Evolutionary conservation across 176 grass and related monocot genomes (phyloP).

Genomic region (Carex pumila): DNA sequence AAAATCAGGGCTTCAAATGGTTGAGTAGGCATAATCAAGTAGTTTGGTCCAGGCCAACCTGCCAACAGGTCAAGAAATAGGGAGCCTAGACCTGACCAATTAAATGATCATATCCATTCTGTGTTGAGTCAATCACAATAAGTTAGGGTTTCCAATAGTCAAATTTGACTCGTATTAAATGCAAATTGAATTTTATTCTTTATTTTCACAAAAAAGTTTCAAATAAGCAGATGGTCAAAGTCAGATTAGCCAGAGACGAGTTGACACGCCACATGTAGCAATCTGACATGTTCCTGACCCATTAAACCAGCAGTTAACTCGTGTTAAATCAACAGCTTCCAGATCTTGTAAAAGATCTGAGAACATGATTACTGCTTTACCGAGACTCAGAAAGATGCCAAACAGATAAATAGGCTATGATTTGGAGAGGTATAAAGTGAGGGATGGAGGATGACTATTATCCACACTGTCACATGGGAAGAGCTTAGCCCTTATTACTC

Average conservation of each 20-base stretch:
- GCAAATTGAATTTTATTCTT: neutral
- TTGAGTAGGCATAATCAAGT: neutral
- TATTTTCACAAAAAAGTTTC: neutral
- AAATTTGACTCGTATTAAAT: neutral
- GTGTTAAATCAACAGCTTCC: neutral
- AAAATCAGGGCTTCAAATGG: neutral
- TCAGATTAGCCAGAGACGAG: neutral
- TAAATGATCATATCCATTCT: neutral
- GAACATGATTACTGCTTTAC: neutral
- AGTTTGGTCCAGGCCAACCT: neutral
- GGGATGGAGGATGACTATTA: neutral
- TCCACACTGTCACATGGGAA: neutral
- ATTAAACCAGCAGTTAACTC: neutral
- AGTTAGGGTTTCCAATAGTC: neutral
- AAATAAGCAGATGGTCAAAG: neutral
- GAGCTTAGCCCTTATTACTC: neutral
- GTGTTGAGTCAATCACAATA: neutral
- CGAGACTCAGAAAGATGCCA: neutral
- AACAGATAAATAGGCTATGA: neutral
- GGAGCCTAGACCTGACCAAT: neutral
- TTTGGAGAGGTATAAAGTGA: neutral
- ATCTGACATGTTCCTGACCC: neutral
- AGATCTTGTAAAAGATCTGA: conserved; percentile 3
- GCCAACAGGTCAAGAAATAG: neutral
- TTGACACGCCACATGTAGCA: neutral